Evolutionary conservation across 768 basidiomycete species (phyloP).

Genomic region (Tylopilus felleus): DNA sequence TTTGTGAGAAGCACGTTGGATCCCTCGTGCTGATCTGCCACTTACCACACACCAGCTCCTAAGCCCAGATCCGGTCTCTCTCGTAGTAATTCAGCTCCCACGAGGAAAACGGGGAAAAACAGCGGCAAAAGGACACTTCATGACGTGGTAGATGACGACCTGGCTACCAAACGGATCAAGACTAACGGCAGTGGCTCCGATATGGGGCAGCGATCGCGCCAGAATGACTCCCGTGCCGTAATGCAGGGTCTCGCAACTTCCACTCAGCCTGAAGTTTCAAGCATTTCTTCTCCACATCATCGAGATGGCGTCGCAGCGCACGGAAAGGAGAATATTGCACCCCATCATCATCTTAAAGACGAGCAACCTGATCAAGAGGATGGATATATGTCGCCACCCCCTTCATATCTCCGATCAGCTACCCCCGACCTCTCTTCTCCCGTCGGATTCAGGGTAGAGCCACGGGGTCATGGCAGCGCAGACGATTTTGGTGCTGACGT

Average conservation of each 20-base stretch:
- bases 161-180: conserved; percentile 49
- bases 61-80: conserved; percentile 24
- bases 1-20: conserved; percentile 44
- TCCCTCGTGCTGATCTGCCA: conserved; percentile 37
- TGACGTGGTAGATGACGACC: conserved; percentile 67
- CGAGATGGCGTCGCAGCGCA: conserved; percentile 45
- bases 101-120: conserved; percentile 44
- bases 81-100: conserved; percentile 30
- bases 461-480: conserved; percentile 3
- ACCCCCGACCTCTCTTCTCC: conserved; percentile 71
- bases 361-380: conserved; percentile 61
- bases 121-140: conserved; percentile 76
- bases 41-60: conserved; percentile 31
- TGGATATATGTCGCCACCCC: conserved; percentile 75
- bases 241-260: conserved; percentile 4
- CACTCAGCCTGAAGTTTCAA: conserved; percentile 31
- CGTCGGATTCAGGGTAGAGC: conserved; percentile 25
- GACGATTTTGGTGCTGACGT: conserved; percentile 53
- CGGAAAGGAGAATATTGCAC: conserved; percentile 38
- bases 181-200: conserved; percentile 17
- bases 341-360: conserved; percentile 38
- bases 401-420: conserved; percentile 45
- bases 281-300: conserved; percentile 23
- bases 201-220: conserved; percentile 28
- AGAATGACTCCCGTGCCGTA: conserved; percentile 14